phyloP scores from a whole-genome alignment of 2,329 filamentous ascomycete species.

The Teratosphaeriaceae sp. region DNA sequence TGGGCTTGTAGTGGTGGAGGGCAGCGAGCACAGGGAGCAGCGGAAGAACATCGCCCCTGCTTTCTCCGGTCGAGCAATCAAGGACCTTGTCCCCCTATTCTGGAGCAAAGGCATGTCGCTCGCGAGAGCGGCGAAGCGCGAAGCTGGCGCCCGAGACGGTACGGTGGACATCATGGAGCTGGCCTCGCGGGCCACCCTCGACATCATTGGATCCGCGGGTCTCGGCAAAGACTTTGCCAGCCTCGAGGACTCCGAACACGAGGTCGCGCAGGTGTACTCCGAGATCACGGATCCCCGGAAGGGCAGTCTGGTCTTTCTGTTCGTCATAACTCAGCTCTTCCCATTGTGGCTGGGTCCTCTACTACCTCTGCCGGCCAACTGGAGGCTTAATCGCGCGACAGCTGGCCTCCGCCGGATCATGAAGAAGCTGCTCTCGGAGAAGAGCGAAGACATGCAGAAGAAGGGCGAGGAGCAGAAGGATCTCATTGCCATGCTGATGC shows the following conservation, averaged over 20 bases:
- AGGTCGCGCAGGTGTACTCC: conserved; percentile 37
- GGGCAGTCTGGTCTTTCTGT: conserved; percentile 43
- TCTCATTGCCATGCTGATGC: conserved; percentile 45
- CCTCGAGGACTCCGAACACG: conserved; percentile 35
- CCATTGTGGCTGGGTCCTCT: conserved; percentile 32
- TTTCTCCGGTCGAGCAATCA: conserved; percentile 80
- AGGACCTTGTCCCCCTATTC: conserved; percentile 76
- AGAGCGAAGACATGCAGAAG: conserved; percentile 18
- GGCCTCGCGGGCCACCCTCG: conserved; percentile 39
- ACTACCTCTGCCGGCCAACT: conserved; percentile 30
- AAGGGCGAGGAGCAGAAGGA: conserved; percentile 30
- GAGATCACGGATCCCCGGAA: conserved; percentile 40
- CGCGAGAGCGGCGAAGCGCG: neutral
- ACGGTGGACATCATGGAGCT: conserved; percentile 37
- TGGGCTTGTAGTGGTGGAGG: conserved; percentile 46
- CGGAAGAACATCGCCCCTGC: conserved; percentile 74
- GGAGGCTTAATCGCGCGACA: conserved; percentile 36
- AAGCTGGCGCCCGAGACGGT: conserved; percentile 12
- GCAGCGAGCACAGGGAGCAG: conserved; percentile 44
- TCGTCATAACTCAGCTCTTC: conserved; percentile 31
- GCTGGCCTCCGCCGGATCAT: neutral
- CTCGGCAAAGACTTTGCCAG: conserved; percentile 39
- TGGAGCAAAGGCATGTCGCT: conserved; percentile 55
- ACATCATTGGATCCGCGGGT: conserved; percentile 42
- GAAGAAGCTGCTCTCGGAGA: conserved; percentile 1